Conservation (phyloP, 2,329 filamentous ascomycete species). For the Chrysoporthe austroafricana region DNA sequence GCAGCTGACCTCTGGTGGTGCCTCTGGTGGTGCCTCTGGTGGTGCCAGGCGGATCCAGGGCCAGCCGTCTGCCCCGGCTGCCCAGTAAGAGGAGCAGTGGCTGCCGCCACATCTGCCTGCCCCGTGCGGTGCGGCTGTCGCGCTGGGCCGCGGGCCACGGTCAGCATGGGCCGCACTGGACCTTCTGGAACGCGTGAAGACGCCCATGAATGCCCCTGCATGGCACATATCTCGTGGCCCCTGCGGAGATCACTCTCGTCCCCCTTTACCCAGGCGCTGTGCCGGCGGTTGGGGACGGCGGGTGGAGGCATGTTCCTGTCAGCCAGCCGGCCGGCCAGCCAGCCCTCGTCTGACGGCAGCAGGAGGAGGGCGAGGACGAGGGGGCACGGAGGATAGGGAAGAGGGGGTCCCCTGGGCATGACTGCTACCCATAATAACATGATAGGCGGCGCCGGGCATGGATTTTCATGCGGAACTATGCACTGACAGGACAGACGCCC, state of each 20-base stretch:
- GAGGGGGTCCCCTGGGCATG: neutral
- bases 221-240: too few species aligned
- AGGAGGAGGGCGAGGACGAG: neutral
- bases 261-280: neutral
- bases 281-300: too few species aligned
- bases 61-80: too few species aligned
- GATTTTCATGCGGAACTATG: conserved; percentile 10
- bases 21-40: neutral
- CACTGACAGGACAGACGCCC: neutral
- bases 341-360: neutral
- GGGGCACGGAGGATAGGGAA: neutral
- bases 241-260: neutral
- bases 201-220: neutral
- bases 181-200: neutral
- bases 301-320: neutral
- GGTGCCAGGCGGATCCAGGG: neutral
- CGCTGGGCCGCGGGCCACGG: neutral
- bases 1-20: too few species aligned
- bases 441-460: neutral
- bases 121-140: neutral
- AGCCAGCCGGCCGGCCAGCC: neutral
- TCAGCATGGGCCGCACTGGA: neutral
- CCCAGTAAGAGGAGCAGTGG: too few species aligned
- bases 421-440: neutral
- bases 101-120: too few species aligned